Evolutionary conservation across 257 asterid genomes (phyloP).

Genomic region (Sherardia arvensis): DNA sequence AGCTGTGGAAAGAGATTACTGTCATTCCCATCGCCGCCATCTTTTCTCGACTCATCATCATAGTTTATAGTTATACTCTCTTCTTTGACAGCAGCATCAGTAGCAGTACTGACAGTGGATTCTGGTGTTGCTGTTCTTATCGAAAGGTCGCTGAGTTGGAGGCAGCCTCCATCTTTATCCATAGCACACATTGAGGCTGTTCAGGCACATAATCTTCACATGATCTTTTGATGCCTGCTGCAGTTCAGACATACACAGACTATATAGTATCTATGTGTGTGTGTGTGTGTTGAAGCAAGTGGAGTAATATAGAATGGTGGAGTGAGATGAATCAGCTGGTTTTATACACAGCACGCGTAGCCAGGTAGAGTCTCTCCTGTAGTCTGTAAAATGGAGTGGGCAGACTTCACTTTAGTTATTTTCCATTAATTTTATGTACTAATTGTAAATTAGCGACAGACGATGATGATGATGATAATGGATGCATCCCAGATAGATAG

Average conservation of each 20-base stretch:
- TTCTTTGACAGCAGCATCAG: neutral
- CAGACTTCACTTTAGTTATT: neutral
- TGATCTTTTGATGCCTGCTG: neutral
- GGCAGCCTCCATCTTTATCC: conserved; percentile 9
- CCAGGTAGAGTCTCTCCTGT: neutral
- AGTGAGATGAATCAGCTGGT: neutral
- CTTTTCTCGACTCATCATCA: neutral
- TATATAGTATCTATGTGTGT: neutral
- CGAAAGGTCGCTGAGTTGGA: neutral
- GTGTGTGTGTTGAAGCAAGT: neutral
- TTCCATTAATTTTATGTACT: neutral
- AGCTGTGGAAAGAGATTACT: neutral
- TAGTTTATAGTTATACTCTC: neutral
- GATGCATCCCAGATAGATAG: neutral
- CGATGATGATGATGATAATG: neutral
- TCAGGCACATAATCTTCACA: neutral
- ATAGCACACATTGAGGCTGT: conserved; percentile 7
- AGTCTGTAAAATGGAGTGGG: neutral
- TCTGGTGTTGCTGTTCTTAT: neutral
- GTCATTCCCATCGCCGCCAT: neutral
- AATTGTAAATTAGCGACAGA: neutral
- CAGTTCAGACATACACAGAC: neutral
- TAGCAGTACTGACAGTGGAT: neutral
- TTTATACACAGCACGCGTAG: neutral
- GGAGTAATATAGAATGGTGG: neutral